These are phyloP conservation scores for Dactylellina sp. DNA, from an alignment of 2,329 filamentous ascomycete species.

Conservation along the genomic window DNA sequence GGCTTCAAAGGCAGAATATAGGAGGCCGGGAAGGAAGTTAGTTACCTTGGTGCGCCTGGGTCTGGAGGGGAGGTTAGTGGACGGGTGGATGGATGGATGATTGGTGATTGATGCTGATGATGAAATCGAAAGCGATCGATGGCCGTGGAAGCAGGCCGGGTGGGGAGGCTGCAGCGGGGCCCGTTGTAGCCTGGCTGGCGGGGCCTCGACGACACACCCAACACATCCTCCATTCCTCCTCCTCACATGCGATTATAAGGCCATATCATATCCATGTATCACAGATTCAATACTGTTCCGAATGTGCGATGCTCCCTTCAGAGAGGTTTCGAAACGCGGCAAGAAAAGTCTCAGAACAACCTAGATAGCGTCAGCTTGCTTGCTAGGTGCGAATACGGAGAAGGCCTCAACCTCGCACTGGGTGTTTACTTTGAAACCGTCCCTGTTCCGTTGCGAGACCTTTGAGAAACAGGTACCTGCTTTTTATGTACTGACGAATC, in stretches of 20 bases:
- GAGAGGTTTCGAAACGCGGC: slow-evolving; percentile 23
- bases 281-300: not conserved
- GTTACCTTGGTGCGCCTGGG: not conserved
- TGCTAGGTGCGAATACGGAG: slow-evolving; percentile 8
- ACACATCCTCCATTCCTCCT: slow-evolving; percentile 10
- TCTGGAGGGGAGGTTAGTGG: slow-evolving; percentile 4
- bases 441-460: slow-evolving; percentile 35
- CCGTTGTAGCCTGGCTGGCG: slow-evolving; percentile 9
- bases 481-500: slow-evolving; percentile 3
- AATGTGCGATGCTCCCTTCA: not conserved
- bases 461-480: slow-evolving; percentile 14
- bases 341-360: slow-evolving; percentile 22
- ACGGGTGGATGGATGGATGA: not conserved
- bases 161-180: slow-evolving; percentile 15
- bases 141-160: slow-evolving; percentile 27
- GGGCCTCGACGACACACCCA: slow-evolving; percentile 16
- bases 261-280: not conserved
- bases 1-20: not conserved
- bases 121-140: slow-evolving; percentile 43
- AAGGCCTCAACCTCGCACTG: not conserved
- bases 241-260: slow-evolving; percentile 8
- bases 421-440: slow-evolving; percentile 40
- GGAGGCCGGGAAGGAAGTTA: slow-evolving; percentile 8
- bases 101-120: slow-evolving; percentile 12
- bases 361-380: slow-evolving; percentile 29